Evolutionary conservation across 108 stramenopile species (phyloP), one percentile per base, ranked within the genome.

Genomic region (Discostella pseudostelligera): DNA sequence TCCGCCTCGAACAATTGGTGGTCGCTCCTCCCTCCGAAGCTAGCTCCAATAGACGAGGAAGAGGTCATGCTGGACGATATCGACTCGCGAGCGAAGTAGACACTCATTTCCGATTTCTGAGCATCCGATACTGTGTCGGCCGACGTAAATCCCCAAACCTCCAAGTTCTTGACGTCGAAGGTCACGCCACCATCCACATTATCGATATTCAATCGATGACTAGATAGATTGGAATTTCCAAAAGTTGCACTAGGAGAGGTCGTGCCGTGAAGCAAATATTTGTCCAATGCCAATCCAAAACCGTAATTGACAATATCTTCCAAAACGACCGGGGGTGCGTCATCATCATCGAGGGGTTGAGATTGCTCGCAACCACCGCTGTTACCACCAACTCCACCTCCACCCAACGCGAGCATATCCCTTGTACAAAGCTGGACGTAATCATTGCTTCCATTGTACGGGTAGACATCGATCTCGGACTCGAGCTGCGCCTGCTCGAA

Each of bases 91-190:
- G 69, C 68, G 39, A 75, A 75, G 40, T 69, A 70, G 29, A 56
- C 45, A 0, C 44, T 46, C 69, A 75, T 63, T 56, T 89, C 86
- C n/a, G 84, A 66, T 20, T 80, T 78, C 59, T 92, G 76, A 14
- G 91, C 91, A 12, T 87, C 86, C 37, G 64, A 62, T 37, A 70
- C 80, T 5, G 76, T 86, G 20, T 46, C 39, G 26, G 83, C 86
- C 17, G 91, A 87, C 24, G 91, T 92, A 25, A 84, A 62, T 14
- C 87, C 83, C 87, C 88, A 92, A 10, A 89, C 76, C 56, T 92
- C 91, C 40, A 92, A 24, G 51, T 87, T 87, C 10, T 79, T 55
- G 22, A 92, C 81, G 44, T 87, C 86, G 60, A 92, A 92, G 2
- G 61, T 25, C 19, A 69, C 60, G 45, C 84, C 84, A 19, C 84